phyloP scores from a whole-genome alignment of 1,284 basidiomycete genomes.

The Paramarasmius palmivorus region DNA sequence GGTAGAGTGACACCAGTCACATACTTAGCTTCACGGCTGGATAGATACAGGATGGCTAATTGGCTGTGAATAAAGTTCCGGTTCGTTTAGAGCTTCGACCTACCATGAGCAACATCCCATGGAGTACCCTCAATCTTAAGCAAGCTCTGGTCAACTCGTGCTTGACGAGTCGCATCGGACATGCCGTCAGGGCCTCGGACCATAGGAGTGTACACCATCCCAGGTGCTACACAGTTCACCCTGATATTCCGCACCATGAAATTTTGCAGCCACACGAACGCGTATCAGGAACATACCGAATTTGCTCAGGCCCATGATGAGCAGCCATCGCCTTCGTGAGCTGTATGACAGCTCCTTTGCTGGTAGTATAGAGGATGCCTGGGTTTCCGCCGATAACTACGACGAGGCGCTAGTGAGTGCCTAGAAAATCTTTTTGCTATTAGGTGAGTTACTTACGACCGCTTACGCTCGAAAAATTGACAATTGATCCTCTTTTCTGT shows the following conservation, averaged over 20 bases:
- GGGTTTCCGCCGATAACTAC: conserved; percentile 7
- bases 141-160: conserved; percentile 2
- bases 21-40: conserved; percentile 5
- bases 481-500: conserved; percentile 16
- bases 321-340: conserved; percentile 11
- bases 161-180: conserved; percentile 6
- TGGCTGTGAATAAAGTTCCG: too few relatives aligned
- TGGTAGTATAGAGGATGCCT: conserved; percentile 8
- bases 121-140: conserved; percentile 11
- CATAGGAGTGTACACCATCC: conserved; percentile 12
- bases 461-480: conserved; percentile 16
- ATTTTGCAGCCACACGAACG: not conserved
- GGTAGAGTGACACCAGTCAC: conserved; percentile 5
- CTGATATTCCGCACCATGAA: not conserved
- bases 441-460: conserved; percentile 3
- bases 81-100: too few relatives aligned
- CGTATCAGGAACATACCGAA: not conserved
- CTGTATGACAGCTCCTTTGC: conserved; percentile 8
- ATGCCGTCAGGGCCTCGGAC: conserved; percentile 6
- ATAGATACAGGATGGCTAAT: conserved; percentile 3
- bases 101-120: conserved; percentile 11
- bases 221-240: conserved; percentile 10
- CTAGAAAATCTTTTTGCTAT: too few relatives aligned
- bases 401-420: not conserved
- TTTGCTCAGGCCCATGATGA: conserved; percentile 8